Evolutionary conservation across 345 rosid genomes (phyloP), one percentile per base, ranked within the genome.

Genomic region (Abelmoschus esculentus): DNA sequence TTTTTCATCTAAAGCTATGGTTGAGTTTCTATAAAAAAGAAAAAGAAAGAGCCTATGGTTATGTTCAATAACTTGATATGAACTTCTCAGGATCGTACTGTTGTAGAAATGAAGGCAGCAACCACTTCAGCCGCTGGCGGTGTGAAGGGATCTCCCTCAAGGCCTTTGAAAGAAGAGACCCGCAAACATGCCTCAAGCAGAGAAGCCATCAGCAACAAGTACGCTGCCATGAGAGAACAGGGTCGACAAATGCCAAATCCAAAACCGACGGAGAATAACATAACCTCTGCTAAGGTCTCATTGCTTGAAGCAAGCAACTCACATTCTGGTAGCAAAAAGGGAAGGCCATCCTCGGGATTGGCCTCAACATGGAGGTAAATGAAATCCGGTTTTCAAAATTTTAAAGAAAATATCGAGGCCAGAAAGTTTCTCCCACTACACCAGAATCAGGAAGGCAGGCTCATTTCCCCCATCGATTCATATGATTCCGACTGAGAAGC

Each of bases 161-260:
- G 70, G 46, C 52, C 73, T 72, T 6, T 40, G 57, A 84, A 79
- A 70, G 96, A 88, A 57, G 95, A 84, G 17, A 76, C 80, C 18
- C 87, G 80, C 49, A 84, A 81, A 77, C 85, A 90, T 53, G 78
- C 75, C 62, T 76, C 88, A 55, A 89, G 92, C 78, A 87, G 83
- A 83, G 95, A 90, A 84, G 92, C 91, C 64, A 89, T 96, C 60
- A 78, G 85, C 79, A 86, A 82, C 80, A 92, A 96, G 81, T 92
- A 96, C 42, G 90, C 92, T 78, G 92, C 92, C 55, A 73, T 87
- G 14, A 90, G 95, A 86, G 91, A 86, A 81, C 96, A 84, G 73
- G 79, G 83, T 63, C 83, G 89, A 71, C 85, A 85, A 19, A 66
- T 82, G 28, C 77, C 86, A 32, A 78, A 72, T 66, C 56, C 79